Evolutionary conservation across 2,329 filamentous ascomycete genomes (phyloP).

Genomic region (Cladosporium sp.): DNA sequence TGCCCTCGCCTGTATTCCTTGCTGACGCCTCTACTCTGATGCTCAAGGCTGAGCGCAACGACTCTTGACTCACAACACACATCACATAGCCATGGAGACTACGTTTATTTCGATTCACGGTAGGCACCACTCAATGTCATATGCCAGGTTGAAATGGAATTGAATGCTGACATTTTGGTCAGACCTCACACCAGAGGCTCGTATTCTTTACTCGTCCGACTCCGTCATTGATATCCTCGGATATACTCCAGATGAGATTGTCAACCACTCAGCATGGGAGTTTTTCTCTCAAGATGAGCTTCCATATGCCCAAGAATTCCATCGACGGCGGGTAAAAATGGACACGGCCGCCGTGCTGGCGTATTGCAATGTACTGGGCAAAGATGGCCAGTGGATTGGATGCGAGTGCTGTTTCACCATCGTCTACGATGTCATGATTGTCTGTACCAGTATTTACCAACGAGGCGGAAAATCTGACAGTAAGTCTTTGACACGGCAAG

Average conservation of each 20-base stretch:
- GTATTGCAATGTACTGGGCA: constrained; percentile 69
- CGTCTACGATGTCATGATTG: constrained; percentile 82
- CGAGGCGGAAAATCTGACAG: constrained; percentile 66
- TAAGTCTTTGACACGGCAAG: constrained; percentile 44
- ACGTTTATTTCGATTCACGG: constrained; percentile 92
- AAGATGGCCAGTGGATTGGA: constrained; percentile 66
- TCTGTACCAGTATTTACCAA: constrained; percentile 74
- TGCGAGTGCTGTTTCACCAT: constrained; percentile 89
- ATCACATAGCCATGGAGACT: constrained; percentile 25
- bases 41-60: not conserved
- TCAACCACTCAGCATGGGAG: constrained; percentile 74
- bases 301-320: constrained; percentile 67
- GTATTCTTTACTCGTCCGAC: constrained; percentile 77
- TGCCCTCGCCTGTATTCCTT: not conserved
- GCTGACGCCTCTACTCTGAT: not conserved
- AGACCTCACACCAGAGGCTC: constrained; percentile 73
- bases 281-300: constrained; percentile 83
- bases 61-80: not conserved
- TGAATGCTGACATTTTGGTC: not conserved
- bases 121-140: constrained; percentile 42
- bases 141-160: not conserved
- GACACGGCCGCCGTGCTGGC: constrained; percentile 83
- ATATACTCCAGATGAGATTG: constrained; percentile 70
- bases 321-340: constrained; percentile 67
- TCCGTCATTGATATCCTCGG: constrained; percentile 80